These are phyloP conservation scores for Pyrus communis DNA, from an alignment of 306 rosid genomes.

Conservation along the genomic window DNA sequence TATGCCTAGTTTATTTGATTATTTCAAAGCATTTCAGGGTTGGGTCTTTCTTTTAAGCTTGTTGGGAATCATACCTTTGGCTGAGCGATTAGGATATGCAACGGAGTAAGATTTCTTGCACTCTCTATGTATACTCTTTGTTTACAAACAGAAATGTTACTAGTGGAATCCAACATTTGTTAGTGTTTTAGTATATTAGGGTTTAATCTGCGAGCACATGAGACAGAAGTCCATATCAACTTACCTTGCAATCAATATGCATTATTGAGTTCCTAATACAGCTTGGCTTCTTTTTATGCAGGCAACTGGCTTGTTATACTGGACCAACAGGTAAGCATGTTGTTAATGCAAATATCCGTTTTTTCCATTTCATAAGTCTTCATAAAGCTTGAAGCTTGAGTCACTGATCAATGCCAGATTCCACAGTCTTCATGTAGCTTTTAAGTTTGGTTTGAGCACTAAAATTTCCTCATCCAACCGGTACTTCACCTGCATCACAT, in stretches of 20 bases:
- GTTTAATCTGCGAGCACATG: not conserved
- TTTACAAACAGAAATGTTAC: not conserved
- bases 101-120: conserved; percentile 45
- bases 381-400: not conserved
- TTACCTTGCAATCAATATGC: not conserved
- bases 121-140: not conserved
- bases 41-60: conserved; percentile 47
- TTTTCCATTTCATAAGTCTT: not conserved
- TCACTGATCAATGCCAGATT: too few species aligned
- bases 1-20: not conserved
- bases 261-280: conserved; percentile 4
- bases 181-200: not conserved
- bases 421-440: too few species aligned
- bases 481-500: too few species aligned
- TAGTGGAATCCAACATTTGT: not conserved
- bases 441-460: too few species aligned
- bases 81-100: conserved; percentile 46
- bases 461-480: too few species aligned
- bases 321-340: conserved; percentile 38
- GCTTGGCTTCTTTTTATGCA: conserved; percentile 27
- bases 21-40: conserved; percentile 22
- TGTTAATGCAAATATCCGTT: not conserved
- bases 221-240: not conserved
- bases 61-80: conserved; percentile 46
- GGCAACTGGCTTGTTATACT: conserved; percentile 49